Base-by-base conservation (phyloP, 2,329 filamentous ascomycete species). In the Pseudopyricularia javanii region DNA sequence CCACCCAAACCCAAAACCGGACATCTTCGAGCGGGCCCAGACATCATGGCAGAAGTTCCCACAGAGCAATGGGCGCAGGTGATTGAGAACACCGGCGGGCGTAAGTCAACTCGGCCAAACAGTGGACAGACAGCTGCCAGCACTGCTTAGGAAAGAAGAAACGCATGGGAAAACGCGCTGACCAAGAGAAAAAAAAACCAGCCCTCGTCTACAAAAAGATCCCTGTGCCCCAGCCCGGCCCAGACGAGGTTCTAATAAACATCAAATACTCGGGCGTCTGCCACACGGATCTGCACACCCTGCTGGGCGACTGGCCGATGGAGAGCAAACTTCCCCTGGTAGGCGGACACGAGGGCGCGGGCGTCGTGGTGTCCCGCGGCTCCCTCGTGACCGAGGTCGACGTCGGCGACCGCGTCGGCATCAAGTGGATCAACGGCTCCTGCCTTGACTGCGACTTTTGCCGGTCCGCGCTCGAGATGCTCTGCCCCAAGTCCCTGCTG, bases 371-470 rank as follows among this genome's bases (percentile, higher is more conserved):
- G 64, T 89, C 68, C 88, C 88, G 61, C 78, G 95, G 54, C 61
- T 74, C 85, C 17, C 78, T 94, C 34, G 89, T 93, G 58, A 71
- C 77, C 3, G 88, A 93, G 61, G 72, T 95, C 56, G 73, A 89
- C 66, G 75, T 95, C 61, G 91, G 91, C 60, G 89, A 95, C 64
- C 74, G 89, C 62, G 91, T 83, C 56, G 91, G 91, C 65, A 80
- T 97, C 69, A 95, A 89, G 75, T 96, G 90, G 90, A 76, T 96
- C 64, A 93, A 95, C 70, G 87, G 88, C 58, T 85, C 86, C 48
- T 96, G 91, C 70, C 74, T 95, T 56, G 69, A 76, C 58, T 97
- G 91, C 73, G 77, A 82, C 60, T 95, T 88, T 78, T 96, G 91
- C 74, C 82, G 85, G 64, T 77, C 82, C 60, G 69, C 80, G 49